These are phyloP conservation scores for Protea cynaroides DNA, from an alignment of 164 flowering plant species.

Conservation along the genomic window DNA sequence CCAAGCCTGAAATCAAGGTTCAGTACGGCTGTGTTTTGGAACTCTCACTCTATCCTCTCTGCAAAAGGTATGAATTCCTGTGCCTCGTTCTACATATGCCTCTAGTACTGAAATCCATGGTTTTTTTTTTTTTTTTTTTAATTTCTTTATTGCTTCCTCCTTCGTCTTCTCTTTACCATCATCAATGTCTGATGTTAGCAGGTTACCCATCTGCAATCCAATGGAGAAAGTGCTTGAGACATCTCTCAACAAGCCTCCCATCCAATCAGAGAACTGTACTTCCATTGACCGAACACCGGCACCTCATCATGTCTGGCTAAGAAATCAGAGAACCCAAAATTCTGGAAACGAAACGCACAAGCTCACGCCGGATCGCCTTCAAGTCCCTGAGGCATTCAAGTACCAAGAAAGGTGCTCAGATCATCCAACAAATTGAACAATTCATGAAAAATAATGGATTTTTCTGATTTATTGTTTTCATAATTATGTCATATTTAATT, in stretches of 20 bases:
- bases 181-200: no score
- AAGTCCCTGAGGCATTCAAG: conserved; percentile 56
- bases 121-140: no score
- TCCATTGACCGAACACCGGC: background rate
- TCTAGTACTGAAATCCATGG: no score
- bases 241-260: conserved; percentile 3
- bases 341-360: conserved; percentile 26
- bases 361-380: conserved; percentile 43
- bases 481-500: background rate
- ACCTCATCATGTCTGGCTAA: conserved; percentile 15
- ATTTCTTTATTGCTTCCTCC: no score
- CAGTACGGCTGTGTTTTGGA: no score
- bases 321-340: conserved; percentile 6
- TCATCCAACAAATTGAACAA: background rate
- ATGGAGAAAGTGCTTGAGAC: conserved; percentile 16
- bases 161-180: no score
- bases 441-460: background rate
- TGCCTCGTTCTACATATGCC: no score
- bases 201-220: background rate
- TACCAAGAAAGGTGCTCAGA: conserved; percentile 46
- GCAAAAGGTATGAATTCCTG: no score
- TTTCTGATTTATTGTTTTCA: no score
- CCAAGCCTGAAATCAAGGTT: no score
- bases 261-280: conserved; percentile 10
- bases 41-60: no score